Base-by-base conservation (phyloP, 768 basidiomycete genomes). In the Mycena alexandri region DNA sequence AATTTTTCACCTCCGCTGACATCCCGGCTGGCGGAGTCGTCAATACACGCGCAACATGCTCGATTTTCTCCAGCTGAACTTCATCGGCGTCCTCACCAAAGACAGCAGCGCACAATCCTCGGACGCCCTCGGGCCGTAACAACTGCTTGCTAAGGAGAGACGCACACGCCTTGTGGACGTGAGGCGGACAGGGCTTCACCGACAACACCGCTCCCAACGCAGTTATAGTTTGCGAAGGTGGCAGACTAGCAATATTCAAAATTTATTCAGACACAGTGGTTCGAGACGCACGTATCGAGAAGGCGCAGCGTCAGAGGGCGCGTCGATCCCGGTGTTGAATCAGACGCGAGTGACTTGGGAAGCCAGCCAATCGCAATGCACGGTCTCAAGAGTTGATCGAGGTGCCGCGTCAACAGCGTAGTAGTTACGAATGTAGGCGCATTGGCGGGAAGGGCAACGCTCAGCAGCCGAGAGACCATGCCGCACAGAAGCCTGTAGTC, bases 291-390 rank as follows among this genome's bases (percentile, higher is more conserved):
- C 93, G 86, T 82, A 68, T 83, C 83, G 44, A 93, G 78, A 24
- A 94, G 75, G 61, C 86, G 88, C 71, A 89, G 81, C 3, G 86
- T 80, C 38, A 82, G 70, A 1, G 87, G 85, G 6, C 88, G 84
- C 17, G 89, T 73, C 51, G 80, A 75, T 61, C 89, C 84, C 24
- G 77, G 80, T 34, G 78, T 73, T 0, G 78, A 69, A 16, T 83
- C 80, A 0, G 75, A 76, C 8, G 80, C 76, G 11, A 84, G 73
- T 0, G 83, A 79, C 72, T 85, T 88, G 6, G 90, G 91, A 10
- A 93, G 81, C 93, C 93, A 95, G 2, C 91, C 93, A 10, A 95
- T 78, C 11, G 86, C 77, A 8, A 94, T 82, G 34, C 87, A 82
- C 11, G 90, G 86, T 48, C 79, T 82, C 11, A 94, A 79, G 14